Evolutionary conservation across 2,329 filamentous ascomycete species (phyloP).

Genomic region (Conoideocrella luteorostrata): DNA sequence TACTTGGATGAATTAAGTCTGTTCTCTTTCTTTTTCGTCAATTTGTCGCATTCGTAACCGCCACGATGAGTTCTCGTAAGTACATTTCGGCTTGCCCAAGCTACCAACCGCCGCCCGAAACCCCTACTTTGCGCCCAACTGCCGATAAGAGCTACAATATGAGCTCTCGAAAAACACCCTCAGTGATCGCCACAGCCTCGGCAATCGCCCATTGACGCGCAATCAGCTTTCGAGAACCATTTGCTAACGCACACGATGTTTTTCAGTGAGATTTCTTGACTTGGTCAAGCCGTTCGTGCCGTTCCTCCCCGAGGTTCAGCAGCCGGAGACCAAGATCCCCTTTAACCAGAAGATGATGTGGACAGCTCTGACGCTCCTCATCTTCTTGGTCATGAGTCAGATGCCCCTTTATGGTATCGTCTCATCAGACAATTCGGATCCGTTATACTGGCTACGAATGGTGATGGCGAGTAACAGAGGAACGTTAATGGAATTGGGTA

Average conservation of each 20-base stretch:
- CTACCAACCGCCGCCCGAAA: too few relatives aligned
- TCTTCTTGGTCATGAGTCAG: conserved; percentile 99
- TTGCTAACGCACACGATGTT: conserved; percentile 20
- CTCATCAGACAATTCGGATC: conserved; percentile 96
- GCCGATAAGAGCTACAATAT: too few relatives aligned
- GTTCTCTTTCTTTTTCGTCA: conserved; percentile 26
- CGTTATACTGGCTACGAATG: conserved; percentile 99
- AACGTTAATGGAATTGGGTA: conserved; percentile 92
- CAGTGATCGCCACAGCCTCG: conserved; percentile 1
- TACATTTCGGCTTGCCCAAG: conserved; percentile 17
- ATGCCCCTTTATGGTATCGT: conserved; percentile 99
- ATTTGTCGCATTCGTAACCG: conserved; percentile 21
- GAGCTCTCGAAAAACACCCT: conserved; percentile 7
- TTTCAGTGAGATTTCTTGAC: conserved; percentile 93
- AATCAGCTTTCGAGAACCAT: conserved; percentile 18
- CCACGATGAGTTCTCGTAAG: conserved; percentile 52
- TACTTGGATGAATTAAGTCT: conserved; percentile 35
- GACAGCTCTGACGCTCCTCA: conserved; percentile 88
- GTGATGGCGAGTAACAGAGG: conserved; percentile 99
- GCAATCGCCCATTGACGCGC: conserved; percentile 12
- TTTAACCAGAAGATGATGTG: conserved; percentile 99
- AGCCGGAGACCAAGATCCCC: conserved; percentile 95
- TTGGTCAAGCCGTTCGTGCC: conserved; percentile 99
- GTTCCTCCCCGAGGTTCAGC: conserved; percentile 97
- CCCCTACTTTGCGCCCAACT: too few relatives aligned